phyloP scores from a whole-genome alignment of 2,329 filamentous ascomycete species.

The Talaromyces sp. region DNA sequence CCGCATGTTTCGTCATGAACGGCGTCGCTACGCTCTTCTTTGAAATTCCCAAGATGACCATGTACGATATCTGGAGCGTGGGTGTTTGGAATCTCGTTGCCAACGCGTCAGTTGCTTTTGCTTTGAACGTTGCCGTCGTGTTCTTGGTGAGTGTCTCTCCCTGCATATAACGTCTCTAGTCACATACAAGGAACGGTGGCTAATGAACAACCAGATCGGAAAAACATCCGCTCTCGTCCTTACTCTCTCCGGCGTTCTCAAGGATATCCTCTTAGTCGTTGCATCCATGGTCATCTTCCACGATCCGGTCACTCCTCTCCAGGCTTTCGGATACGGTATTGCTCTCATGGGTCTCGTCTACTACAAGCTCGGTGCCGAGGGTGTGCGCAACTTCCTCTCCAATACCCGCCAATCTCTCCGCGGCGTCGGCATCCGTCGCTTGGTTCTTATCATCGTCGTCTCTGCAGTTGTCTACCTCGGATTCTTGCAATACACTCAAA shows the following conservation, averaged over 20 bases:
- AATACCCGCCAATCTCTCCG: slow-evolving; percentile 1
- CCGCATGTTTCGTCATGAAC: slow-evolving; percentile 79
- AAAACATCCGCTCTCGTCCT: slow-evolving; percentile 83
- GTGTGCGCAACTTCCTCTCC: background rate
- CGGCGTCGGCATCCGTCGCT: slow-evolving; percentile 3
- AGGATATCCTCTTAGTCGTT: slow-evolving; percentile 77
- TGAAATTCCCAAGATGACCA: slow-evolving; percentile 63
- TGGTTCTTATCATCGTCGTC: background rate
- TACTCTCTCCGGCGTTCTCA: slow-evolving; percentile 79
- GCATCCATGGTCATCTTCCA: slow-evolving; percentile 74
- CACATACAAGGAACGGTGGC: background rate
- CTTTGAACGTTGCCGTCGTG: slow-evolving; percentile 79
- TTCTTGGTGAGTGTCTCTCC: slow-evolving; percentile 62
- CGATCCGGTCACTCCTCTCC: slow-evolving; percentile 65
- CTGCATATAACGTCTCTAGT: no score
- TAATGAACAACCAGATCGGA: slow-evolving; percentile 62
- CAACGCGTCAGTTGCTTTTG: slow-evolving; percentile 72
- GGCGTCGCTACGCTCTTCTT: slow-evolving; percentile 62
- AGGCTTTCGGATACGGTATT: slow-evolving; percentile 73
- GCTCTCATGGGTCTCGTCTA: slow-evolving; percentile 64
- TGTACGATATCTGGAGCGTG: slow-evolving; percentile 62
- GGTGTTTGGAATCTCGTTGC: slow-evolving; percentile 63
- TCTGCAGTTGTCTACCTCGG: background rate
- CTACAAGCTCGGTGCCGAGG: slow-evolving; percentile 67
- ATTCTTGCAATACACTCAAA: slow-evolving; percentile 2